Base-by-base conservation (phyloP, 2,329 filamentous ascomycete genomes). In the Cryphonectria naterciae region DNA sequence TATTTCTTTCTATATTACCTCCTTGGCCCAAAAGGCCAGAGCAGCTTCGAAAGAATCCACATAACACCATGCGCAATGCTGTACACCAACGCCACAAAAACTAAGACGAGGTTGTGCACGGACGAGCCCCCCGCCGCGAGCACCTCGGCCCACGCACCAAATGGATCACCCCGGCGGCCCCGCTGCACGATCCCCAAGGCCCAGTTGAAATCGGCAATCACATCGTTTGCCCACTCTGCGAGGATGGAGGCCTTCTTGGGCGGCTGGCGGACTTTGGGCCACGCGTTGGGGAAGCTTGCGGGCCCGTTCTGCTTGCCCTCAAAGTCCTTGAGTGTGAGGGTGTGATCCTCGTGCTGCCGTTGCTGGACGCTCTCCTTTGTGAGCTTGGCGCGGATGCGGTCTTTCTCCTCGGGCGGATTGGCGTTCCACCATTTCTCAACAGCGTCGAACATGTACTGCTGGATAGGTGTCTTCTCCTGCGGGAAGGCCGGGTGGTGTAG, bases 401-500 rank as follows among this genome's bases (percentile, higher is more conserved):
- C 71, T 46, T 76, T 72, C 39, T 77, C 77, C 13, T 74, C 73
- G 1, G 69, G 5, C 0, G 74, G 73, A 4, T 68, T 73, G 2
- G 65, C 70, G 4, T 74, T 66, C 77, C 77, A 79, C 91, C 91
- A 93, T n/a, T 83, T 82, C 75, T 90, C 82, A 6, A 93, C 89
- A 4, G 86, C 85, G 56, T 85, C 81, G 77, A 89, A 93, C 91
- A 93, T 93, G 72, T 85, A 88, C 37, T 84, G 82, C 73, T 93
- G 91, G 13, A 90, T 83, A 78, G 74, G 83, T 81, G 75, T 91
- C 85, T 63, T 90, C 68, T 68, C 75, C 70, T 74, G 63, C 68
- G 78, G 86, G 32, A 90, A 80, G 0, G 88, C 88, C 0, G 91
- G 91, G 76, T 93, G 91, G 77, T 93, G 91, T 79, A 93, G 90